Conservation (phyloP, 192 early-diverging fungal genomes). For the Backusella tuberculispora region DNA sequence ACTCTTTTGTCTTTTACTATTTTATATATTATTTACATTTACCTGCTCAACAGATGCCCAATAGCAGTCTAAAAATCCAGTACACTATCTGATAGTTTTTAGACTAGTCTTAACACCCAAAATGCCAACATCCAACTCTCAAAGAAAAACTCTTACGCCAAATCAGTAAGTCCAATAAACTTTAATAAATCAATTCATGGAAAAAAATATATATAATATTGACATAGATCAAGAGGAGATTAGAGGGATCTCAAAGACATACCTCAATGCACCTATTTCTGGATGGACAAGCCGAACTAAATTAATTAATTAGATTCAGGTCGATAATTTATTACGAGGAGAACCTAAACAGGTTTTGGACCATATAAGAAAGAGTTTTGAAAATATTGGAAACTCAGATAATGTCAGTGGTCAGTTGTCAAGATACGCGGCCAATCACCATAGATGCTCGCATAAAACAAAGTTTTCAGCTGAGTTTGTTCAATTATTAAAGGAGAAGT, state of each 20-base stretch:
- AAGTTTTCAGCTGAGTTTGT: background rate
- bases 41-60: too few species aligned
- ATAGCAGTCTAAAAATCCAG: too few species aligned
- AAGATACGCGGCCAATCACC: background rate
- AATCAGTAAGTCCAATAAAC: background rate
- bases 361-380: background rate
- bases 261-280: background rate
- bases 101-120: too few species aligned
- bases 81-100: too few species aligned
- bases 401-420: background rate
- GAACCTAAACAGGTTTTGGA: background rate
- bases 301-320: background rate
- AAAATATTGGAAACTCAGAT: background rate
- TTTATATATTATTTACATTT: too few species aligned
- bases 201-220: background rate
- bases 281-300: background rate
- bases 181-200: background rate
- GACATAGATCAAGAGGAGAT: background rate
- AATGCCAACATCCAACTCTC: background rate
- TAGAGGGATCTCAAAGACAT: background rate
- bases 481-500: background rate
- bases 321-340: background rate
- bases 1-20: too few species aligned
- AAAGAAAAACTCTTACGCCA: background rate
- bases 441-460: background rate